Base-by-base conservation (phyloP, 768 basidiomycete genomes). In the Leccinum imitatum region DNA sequence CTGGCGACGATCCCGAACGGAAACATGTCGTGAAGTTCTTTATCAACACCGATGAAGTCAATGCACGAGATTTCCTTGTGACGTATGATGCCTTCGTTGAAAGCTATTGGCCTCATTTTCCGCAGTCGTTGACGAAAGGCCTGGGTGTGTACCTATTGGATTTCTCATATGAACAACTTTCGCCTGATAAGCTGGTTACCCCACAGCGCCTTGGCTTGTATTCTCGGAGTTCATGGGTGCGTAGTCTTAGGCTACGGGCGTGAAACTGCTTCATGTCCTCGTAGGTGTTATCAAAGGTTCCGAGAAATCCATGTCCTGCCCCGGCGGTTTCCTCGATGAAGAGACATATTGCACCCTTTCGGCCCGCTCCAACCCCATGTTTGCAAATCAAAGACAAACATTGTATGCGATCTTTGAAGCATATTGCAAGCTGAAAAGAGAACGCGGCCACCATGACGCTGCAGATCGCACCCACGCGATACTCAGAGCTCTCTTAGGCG, bases 221-320 rank as follows among this genome's bases (percentile, higher is more conserved):
- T 90, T 82, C 66, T 82, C 81, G 41, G 87, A 90, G 66, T 71
- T 90, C 31, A 78, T 90, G 59, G 87, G 87, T 83, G 57, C 21
- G 75, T 66, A 15, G 11, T 37, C 37, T 39, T 31, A 1, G 23
- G 17, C 11, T 6, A 14, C 31, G 15, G n/a, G 6, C 54, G 9
- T 33, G 5, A 13, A 53, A 39, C 33, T 17, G 41, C 23, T 50
- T 14, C 50, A 50, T 33, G 47, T 15, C 33, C 30, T 48, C 19
- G 23, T 23, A 68, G 87, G 87, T 37, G 81, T 87, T 6, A 85
- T 90, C 60, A 81, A 83, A 67, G 89, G 89, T 17, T 87, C 87
- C 0, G 86, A 89, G 67, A 72, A 76, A 51, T 75, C 86, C 0
- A 56, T 84, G 6, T 58, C 58, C 0, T 72, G 64, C 54, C 67